Evolutionary conservation across 2,329 filamentous ascomycete species (phyloP), one percentile per base, ranked within the genome.

Genomic region (Fusarium sp.): DNA sequence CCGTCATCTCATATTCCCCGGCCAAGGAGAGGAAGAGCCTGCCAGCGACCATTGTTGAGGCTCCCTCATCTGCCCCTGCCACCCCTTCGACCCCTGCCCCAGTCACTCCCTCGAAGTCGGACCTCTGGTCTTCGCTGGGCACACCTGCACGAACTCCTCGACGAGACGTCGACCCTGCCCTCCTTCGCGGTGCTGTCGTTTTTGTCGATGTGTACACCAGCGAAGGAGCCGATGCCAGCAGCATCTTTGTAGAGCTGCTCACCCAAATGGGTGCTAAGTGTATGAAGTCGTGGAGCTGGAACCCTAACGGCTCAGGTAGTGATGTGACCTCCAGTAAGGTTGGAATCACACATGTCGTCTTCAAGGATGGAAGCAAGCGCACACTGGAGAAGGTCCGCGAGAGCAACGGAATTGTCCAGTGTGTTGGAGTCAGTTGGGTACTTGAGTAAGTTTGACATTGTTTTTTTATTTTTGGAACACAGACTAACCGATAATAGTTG

Each of bases 391-490:
- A 94, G 80, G 91, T 95, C 8, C 85, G 89, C 59, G 87, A 91
- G 72, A 90, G 88, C 39, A 85, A 87, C 15, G 93, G 93, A 7
- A 84, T 92, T 31, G 92, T 97, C 38, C 90, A 93, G 72, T 97
- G 94, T 80, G 93, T 97, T 57, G 94, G 94, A 50, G 92, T 97
- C 46, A 90, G 90, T 69, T 97, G 94, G 93, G 92, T 96, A 56
- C 85, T 97, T 67, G 93, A 97, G 91, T 94, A 87, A 87, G 91
- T 88, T 24, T 43, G 6, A 24, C 15, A 31, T 17, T 7, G 26
- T 46, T 36, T 14, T 9, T 15, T 5, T 10, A 13, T 11, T 7
- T 1, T 50, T 46, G 17, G n/a, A 45, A 6, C 36, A n/a, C 64
- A 4, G 21, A 67, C 76, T 81, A 74, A 83, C 70, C 15, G 14